phyloP scores from a whole-genome alignment of 345 rosid species.

The Boechera divaricarpa region DNA sequence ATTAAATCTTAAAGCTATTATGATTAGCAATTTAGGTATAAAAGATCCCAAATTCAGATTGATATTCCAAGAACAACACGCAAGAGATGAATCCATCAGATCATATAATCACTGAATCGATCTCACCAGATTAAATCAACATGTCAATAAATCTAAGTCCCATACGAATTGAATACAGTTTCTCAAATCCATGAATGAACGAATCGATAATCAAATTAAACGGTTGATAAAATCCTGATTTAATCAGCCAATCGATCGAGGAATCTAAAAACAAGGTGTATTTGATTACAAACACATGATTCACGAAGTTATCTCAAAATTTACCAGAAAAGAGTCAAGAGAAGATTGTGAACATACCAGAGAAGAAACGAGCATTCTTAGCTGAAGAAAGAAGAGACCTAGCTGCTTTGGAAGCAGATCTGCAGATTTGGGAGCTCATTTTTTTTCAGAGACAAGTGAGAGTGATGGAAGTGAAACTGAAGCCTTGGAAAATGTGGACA shows the following conservation, averaged over 20 bases:
- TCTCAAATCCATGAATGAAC: too few relatives aligned
- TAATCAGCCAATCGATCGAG: neutral
- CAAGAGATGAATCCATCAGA: conserved; percentile 3
- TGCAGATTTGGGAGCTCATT: conserved; percentile 76
- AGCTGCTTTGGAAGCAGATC: conserved; percentile 83
- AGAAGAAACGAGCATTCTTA: conserved; percentile 61
- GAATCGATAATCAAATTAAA: conserved; percentile 7
- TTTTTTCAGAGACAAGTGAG: conserved; percentile 13
- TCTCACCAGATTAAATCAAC: neutral
- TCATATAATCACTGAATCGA: neutral
- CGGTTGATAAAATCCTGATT: too few relatives aligned
- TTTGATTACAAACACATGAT: conserved; percentile 4
- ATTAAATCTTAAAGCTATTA: neutral
- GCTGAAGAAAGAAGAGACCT: conserved; percentile 56
- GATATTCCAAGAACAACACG: neutral
- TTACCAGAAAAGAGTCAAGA: neutral
- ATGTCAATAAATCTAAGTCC: neutral
- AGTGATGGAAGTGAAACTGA: conserved; percentile 37
- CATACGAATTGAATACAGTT: too few relatives aligned
- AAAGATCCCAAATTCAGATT: neutral
- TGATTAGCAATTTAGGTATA: too few relatives aligned
- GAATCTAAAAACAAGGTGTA: too few relatives aligned
- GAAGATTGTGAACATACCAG: conserved; percentile 47
- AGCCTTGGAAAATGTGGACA: conserved; percentile 21
- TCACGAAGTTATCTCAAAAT: neutral